Conservation (phyloP, 2,329 filamentous ascomycete species). For the Thelonectria olida region DNA sequence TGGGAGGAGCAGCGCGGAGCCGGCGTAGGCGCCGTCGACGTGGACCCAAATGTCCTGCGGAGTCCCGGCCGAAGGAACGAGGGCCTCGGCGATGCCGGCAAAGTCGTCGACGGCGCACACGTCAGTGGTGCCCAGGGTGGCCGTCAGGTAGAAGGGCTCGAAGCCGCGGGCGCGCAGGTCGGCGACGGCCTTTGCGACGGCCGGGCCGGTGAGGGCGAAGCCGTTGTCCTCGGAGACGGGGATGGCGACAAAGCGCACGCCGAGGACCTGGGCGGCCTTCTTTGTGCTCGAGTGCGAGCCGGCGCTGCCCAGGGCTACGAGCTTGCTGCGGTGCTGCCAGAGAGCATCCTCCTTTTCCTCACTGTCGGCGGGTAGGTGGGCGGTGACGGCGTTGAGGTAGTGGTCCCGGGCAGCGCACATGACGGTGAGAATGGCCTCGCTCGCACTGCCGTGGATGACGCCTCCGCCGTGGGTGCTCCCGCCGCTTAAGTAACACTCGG, state of each 20-base stretch:
- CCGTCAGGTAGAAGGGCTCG: constrained; percentile 86
- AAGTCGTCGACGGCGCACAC: constrained; percentile 91
- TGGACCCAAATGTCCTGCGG: constrained; percentile 82
- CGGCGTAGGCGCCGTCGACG: constrained; percentile 92
- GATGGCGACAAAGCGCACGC: constrained; percentile 81
- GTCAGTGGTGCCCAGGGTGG: constrained; percentile 85
- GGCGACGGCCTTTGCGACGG: constrained; percentile 69
- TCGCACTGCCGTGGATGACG: constrained; percentile 93
- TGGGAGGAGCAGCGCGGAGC: constrained; percentile 82
- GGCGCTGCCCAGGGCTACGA: constrained; percentile 84
- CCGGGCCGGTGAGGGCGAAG: constrained; percentile 74
- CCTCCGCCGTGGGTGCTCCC: constrained; percentile 80
- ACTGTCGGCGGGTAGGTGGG: constrained; percentile 54
- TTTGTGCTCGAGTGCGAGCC: constrained; percentile 85
- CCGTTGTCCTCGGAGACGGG: constrained; percentile 68
- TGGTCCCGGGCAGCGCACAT: constrained; percentile 89
- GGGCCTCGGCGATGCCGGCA: constrained; percentile 66
- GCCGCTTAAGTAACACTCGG: constrained; percentile 76
- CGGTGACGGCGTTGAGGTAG: constrained; percentile 71
- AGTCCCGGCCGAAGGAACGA: constrained; percentile 44
- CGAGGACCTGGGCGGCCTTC: constrained; percentile 87
- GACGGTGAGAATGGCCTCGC: constrained; percentile 85
- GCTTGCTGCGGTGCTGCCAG: constrained; percentile 58
- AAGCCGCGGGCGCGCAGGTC: constrained; percentile 74
- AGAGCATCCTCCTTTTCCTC: constrained; percentile 77